Evolutionary conservation across 805 yeast genomes (phyloP), one percentile per base, ranked within the genome.

Genomic region (Candida sonorensis): DNA sequence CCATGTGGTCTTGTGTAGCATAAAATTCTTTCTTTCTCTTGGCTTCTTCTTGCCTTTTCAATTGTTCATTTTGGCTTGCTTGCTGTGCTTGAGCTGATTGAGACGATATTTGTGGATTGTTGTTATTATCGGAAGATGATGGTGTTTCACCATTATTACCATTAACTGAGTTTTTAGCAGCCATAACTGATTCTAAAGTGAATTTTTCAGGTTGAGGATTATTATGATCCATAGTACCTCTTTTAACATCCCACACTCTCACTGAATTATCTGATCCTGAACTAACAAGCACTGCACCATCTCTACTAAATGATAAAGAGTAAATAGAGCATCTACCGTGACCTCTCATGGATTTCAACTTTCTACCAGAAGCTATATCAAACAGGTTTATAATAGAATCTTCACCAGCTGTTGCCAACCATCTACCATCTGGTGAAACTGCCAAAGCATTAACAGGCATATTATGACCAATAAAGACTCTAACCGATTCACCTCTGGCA

Each of bases 361-460:
- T 66, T 43, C 94, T 71, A 15, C 97, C 97, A 2, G 88, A 73
- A 2, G 96, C 95, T 34, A 84, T 77, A 61, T 92, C 99, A 95
- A 97, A 92, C 24, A 92, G 69, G 51, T 81, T 81, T 22, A 92
- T 82, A 8, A 81, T 72, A 26, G 87, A 77, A 55, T 92, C 97
- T 52, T 87, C 97, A 33, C 95, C 95, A 3, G 94, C 97, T 36
- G 87, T 75, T 4, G 97, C 96, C 35, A 92, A 64, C 90, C 95
- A 84, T 51, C 97, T 70, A 3, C 99, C 99, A 63, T 92, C 97
- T 0, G 97, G 97, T 1, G 95, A 81, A 7, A 86, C 94, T 0
- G 94, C 87, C 44, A 85, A 63, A 13, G 87, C 71, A 41, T 84
- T 81, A 15, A 92, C 74, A 1, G 97, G 81, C n/a, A 88, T 87